Evolutionary conservation across 2,329 filamentous ascomycete species (phyloP), one percentile per base, ranked within the genome.

Genomic region (Botrytis fragariae): DNA sequence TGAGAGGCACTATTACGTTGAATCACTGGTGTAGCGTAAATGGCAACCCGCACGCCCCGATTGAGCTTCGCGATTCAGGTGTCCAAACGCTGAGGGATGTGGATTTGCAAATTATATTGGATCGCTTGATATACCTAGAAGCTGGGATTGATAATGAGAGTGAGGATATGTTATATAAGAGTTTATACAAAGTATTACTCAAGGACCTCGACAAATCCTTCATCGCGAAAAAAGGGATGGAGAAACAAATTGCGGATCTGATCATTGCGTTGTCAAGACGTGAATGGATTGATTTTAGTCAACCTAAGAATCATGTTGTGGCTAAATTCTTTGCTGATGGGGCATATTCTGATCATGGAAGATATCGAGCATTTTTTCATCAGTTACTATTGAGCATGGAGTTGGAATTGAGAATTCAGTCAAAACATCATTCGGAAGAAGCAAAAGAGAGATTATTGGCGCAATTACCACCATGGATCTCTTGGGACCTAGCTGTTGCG

Each of bases 331-430:
- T 94, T 74, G 63, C 90, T 75, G 88, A 91, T 77, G 85, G 86
- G 20, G 84, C 86, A 72, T 84, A 86, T 51, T 83, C 84, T 29
- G 90, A 91, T 76, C 84, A 86, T 63, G 78, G 78, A 44, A 73
- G 73, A 42, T 92, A 91, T 77, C 86, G 87, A 74, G 86, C 86
- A 39, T 94, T 94, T 83, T 93, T 93, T 80, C 91, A 93, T 80
- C 92, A 94, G 81, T 83, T 94, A n/a, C 84, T 94, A 4, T 86
- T 94, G 60, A 91, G 90, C 75, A 85, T 92, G 67, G 92, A 94
- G 81, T 84, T 94, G 8, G 89, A 93, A 78, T 81, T 92, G 73
- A 88, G 92, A 57, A 92, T 94, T 77, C 88, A 91, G 77, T 90
- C 88, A 1, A 84, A 83, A 39, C 83, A 87, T 68, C 90, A 92